A percentile compares a stretch with the other conserved stretches of the same genome.
These are phyloP conservation scores for Mycena rebaudengoi DNA, from an alignment of 768 basidiomycete genomes.

Conservation along the genomic window DNA sequence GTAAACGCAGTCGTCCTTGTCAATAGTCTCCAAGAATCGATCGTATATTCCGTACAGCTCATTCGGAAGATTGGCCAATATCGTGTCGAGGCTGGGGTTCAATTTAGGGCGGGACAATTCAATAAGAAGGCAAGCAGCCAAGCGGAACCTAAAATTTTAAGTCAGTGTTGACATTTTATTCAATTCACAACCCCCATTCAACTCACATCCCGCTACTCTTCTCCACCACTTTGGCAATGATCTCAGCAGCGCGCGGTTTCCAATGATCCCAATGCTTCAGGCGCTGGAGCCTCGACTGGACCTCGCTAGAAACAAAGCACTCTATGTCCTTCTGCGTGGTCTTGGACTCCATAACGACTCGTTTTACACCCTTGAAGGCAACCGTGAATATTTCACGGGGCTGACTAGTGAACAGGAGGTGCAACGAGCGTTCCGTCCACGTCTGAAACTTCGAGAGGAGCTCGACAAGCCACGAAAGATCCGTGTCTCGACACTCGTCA, in stretches of 20 bases:
- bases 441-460: not conserved
- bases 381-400: not conserved
- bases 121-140: not conserved
- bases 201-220: constrained; percentile 3
- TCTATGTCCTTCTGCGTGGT: not conserved
- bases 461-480: not conserved
- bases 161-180: not conserved
- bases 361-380: not conserved
- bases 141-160: not conserved
- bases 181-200: too few relatives aligned
- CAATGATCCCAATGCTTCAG: too few relatives aligned
- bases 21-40: not conserved
- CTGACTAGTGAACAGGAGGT: not conserved
- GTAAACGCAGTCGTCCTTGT: not conserved
- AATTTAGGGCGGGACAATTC: not conserved
- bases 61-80: too few relatives aligned
- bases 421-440: not conserved
- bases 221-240: not conserved
- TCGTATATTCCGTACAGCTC: too few relatives aligned
- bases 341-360: not conserved
- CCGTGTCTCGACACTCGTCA: not conserved
- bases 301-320: not conserved
- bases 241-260: not conserved
- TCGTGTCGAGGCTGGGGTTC: too few relatives aligned
- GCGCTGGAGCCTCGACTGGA: not conserved